Evolutionary conservation across 1,284 basidiomycete genomes (phyloP).

Genomic region (Rhodotorula sp.): DNA sequence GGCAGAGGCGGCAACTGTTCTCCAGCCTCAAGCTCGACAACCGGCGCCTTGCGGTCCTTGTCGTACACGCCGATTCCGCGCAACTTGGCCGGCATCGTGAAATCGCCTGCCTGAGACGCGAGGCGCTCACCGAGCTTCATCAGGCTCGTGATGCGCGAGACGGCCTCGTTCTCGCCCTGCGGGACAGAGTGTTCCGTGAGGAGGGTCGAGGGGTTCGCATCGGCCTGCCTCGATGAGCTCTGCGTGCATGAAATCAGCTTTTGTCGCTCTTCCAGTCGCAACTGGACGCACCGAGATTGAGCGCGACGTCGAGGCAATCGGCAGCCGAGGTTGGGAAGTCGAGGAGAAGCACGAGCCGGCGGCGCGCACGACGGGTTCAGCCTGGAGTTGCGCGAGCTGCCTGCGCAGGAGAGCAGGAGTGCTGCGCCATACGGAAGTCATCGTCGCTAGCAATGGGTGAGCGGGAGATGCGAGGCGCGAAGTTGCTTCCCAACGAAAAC

Average conservation of each 20-base stretch:
- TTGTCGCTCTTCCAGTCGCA: too few relatives aligned
- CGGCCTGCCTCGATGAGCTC: too few relatives aligned
- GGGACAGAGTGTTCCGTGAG: conserved; percentile 11
- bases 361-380: neutral
- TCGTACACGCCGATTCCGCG: neutral
- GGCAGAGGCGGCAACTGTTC: conserved; percentile 15
- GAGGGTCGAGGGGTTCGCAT: conserved; percentile 1
- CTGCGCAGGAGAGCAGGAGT: neutral
- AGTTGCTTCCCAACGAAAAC: too few relatives aligned
- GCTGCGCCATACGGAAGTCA: neutral
- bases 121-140: conserved; percentile 6
- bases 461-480: neutral
- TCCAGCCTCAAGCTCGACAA: neutral
- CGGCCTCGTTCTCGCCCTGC: conserved; percentile 5
- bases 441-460: neutral
- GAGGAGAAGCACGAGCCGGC: neutral
- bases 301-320: neutral
- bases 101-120: neutral
- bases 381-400: neutral
- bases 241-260: too few relatives aligned
- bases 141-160: conserved; percentile 1
- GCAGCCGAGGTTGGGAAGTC: neutral
- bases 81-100: conserved; percentile 1
- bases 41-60: neutral
- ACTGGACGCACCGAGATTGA: too few relatives aligned